These are phyloP conservation scores for Limonium bicolor DNA, from an alignment of 148 eudicot genomes.

Conservation along the genomic window DNA sequence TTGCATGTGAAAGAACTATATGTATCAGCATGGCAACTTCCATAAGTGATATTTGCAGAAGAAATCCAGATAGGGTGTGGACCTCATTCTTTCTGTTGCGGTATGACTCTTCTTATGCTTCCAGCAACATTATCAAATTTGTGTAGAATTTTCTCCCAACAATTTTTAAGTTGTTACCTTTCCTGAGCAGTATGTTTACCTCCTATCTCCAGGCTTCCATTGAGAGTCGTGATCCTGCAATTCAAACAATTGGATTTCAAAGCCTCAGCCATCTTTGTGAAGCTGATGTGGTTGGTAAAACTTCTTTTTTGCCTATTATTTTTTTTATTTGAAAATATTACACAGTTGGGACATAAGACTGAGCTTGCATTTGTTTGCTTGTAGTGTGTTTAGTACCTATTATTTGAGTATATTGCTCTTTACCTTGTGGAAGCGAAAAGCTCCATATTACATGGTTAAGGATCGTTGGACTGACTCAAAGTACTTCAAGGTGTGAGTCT, in stretches of 20 bases:
- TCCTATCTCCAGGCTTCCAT: conserved; percentile 56
- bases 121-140: too few species aligned
- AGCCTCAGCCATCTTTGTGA: conserved; percentile 89
- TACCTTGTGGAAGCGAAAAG: too few species aligned
- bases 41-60: conserved; percentile 67
- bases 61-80: conserved; percentile 87
- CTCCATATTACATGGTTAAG: too few species aligned
- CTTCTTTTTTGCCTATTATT: not conserved
- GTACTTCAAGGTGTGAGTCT: too few species aligned
- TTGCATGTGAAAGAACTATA: conserved; percentile 32
- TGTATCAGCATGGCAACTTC: conserved; percentile 73
- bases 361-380: too few species aligned
- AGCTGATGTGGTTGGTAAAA: conserved; percentile 88
- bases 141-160: not conserved
- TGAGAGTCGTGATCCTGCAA: conserved; percentile 48
- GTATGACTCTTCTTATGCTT: conserved; percentile 32
- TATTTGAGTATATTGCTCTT: too few species aligned
- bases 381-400: too few species aligned
- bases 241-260: conserved; percentile 72
- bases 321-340: too few species aligned
- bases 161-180: not conserved
- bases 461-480: too few species aligned
- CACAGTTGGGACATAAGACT: too few species aligned
- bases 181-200: conserved; percentile 11
- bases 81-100: conserved; percentile 78